Conservation (phyloP, 2,329 filamentous ascomycete species). For the Nemania abortiva region DNA sequence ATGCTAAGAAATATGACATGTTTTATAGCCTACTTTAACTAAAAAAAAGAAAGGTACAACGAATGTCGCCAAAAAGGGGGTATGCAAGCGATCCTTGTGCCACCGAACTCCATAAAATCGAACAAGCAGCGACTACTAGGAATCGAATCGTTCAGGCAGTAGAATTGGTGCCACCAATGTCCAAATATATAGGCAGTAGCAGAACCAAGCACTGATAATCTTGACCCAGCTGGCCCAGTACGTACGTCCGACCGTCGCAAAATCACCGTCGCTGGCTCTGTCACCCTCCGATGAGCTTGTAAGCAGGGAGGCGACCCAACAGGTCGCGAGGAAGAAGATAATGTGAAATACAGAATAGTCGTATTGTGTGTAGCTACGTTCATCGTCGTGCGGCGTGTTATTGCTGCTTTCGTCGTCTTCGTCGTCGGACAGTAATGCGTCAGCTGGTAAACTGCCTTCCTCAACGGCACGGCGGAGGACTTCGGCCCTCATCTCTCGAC, state of each 20-base stretch:
- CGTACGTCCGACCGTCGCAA: slow-evolving; percentile 92
- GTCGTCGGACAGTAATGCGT: slow-evolving; percentile 82
- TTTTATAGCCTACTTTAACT: slow-evolving; percentile 2
- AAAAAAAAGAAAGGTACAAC: background rate
- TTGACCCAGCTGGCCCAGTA: slow-evolving; percentile 99
- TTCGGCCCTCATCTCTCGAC: slow-evolving; percentile 92
- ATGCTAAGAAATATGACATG: background rate
- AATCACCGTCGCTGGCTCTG: slow-evolving; percentile 78
- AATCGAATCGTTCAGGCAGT: slow-evolving; percentile 86
- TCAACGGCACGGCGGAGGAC: slow-evolving; percentile 92
- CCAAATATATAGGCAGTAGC: slow-evolving; percentile 95
- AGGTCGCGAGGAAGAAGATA: slow-evolving; percentile 96
- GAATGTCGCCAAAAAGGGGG: slow-evolving; percentile 4
- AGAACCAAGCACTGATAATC: slow-evolving; percentile 97
- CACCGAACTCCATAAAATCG: slow-evolving; percentile 24
- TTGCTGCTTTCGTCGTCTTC: slow-evolving; percentile 72
- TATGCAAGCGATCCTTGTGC: slow-evolving; percentile 27
- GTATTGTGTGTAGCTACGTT: slow-evolving; percentile 90
- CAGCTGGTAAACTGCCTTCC: slow-evolving; percentile 90
- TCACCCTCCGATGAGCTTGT: slow-evolving; percentile 57
- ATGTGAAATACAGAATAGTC: slow-evolving; percentile 96
- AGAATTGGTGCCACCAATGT: slow-evolving; percentile 88
- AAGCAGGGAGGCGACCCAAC: slow-evolving; percentile 93
- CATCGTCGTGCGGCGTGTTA: slow-evolving; percentile 82
- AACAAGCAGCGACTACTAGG: slow-evolving; percentile 51